A percentile compares a stretch with the other conserved stretches of the same genome.
phyloP scores from a whole-genome alignment of 2,329 filamentous ascomycete species.

The Ceratocystis cacaofunesta region DNA sequence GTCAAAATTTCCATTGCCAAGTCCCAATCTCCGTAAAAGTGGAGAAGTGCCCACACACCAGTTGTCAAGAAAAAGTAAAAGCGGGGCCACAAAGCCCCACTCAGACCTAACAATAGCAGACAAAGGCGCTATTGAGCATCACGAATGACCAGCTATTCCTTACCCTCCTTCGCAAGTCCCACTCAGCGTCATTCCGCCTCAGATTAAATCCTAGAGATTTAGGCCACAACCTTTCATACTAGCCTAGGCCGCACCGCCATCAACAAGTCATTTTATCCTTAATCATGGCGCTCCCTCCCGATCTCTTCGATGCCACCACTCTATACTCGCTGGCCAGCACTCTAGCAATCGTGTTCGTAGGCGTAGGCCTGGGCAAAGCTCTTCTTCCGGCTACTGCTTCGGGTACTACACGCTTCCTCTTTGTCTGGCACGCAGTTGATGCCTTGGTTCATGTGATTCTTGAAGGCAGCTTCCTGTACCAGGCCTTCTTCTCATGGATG shows the following conservation, averaged over 20 bases:
- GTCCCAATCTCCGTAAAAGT: background rate
- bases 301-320: constrained; percentile 46
- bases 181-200: background rate
- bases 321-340: constrained; percentile 43
- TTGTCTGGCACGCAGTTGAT: constrained; percentile 91
- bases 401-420: constrained; percentile 55
- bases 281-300: constrained; percentile 29
- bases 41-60: background rate
- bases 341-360: constrained; percentile 31
- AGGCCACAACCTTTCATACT: background rate
- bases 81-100: background rate
- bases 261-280: background rate
- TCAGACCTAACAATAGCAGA: background rate
- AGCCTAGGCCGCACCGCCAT: background rate
- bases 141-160: background rate
- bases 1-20: background rate
- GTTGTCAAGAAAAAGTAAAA: background rate
- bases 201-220: background rate
- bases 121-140: background rate
- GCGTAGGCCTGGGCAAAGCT: constrained; percentile 20
- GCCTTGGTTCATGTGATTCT: constrained; percentile 82
- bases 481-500: constrained; percentile 64
- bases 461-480: constrained; percentile 82
- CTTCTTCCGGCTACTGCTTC: constrained; percentile 36
- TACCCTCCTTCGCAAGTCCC: background rate